Conservation (phyloP, 2,329 filamentous ascomycete genomes). For the Microthyrium microscopicum region DNA sequence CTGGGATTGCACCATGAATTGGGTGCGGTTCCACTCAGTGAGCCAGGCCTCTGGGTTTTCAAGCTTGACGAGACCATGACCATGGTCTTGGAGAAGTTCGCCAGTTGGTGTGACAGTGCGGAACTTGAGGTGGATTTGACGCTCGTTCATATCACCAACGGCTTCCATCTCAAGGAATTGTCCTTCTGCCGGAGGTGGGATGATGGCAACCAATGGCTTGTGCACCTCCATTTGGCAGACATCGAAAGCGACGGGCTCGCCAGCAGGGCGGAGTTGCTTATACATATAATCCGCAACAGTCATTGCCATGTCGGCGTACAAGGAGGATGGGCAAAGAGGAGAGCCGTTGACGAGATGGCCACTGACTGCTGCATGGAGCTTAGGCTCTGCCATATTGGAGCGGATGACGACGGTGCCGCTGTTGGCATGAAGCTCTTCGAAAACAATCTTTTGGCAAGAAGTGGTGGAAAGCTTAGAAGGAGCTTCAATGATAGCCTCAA, state of each 20-base stretch:
- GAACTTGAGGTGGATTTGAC: conserved; percentile 37
- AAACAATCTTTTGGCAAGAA: conserved; percentile 46
- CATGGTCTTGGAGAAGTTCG: conserved; percentile 42
- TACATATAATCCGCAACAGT: conserved; percentile 52
- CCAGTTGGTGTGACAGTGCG: conserved; percentile 44
- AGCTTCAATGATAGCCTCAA: conserved; percentile 25
- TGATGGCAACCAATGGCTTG: conserved; percentile 49
- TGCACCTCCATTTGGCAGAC: conserved; percentile 50
- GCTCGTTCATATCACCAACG: conserved; percentile 39
- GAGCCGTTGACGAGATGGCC: conserved; percentile 54
- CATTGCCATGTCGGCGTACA: conserved; percentile 48
- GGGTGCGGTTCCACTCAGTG: conserved; percentile 47
- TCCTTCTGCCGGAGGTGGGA: conserved; percentile 28
- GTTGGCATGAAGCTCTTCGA: conserved; percentile 45
- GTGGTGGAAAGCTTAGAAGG: conserved; percentile 44
- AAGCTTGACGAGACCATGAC: conserved; percentile 43
- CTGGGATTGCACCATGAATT: conserved; percentile 39
- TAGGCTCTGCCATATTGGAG: conserved; percentile 47
- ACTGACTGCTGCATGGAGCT: conserved; percentile 43
- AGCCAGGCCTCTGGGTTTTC: conserved; percentile 45
- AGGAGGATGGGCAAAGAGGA: conserved; percentile 46
- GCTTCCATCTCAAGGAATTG: conserved; percentile 47
- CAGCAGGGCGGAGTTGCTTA: conserved; percentile 42
- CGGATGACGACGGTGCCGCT: conserved; percentile 44
- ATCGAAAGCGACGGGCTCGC: conserved; percentile 42